These are phyloP conservation scores for Tricholoma hemisulphureum DNA, from an alignment of 768 basidiomycete genomes.

Conservation along the genomic window DNA sequence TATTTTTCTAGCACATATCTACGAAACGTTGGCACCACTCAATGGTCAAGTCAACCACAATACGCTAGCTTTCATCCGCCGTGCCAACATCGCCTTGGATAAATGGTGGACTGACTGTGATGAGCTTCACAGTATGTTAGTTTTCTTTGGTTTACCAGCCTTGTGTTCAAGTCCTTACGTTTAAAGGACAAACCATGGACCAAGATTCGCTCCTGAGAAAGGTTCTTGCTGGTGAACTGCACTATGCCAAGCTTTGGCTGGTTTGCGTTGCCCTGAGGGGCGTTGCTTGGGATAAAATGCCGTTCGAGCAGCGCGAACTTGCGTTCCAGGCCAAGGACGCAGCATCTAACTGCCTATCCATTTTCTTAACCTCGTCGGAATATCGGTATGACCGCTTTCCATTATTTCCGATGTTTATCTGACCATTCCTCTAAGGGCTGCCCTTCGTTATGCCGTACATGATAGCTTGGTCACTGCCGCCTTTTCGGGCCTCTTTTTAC, in stretches of 20 bases:
- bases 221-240: conserved; percentile 83
- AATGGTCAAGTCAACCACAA: conserved; percentile 85
- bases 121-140: conserved; percentile 67
- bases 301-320: conserved; percentile 90
- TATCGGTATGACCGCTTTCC: conserved; percentile 56
- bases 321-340: conserved; percentile 96
- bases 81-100: conserved; percentile 82
- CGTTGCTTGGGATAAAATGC: conserved; percentile 94
- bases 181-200: conserved; percentile 71
- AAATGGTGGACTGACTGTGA: conserved; percentile 93
- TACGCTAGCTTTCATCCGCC: conserved; percentile 82
- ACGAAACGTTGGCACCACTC: conserved; percentile 82
- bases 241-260: conserved; percentile 94
- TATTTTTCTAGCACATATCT: conserved; percentile 73
- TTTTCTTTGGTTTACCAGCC: neutral
- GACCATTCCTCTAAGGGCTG: conserved; percentile 50
- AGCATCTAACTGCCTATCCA: conserved; percentile 79
- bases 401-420: neutral
- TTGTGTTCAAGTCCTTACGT: conserved; percentile 7
- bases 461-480: conserved; percentile 90
- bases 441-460: conserved; percentile 90
- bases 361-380: conserved; percentile 77
- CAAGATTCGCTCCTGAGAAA: conserved; percentile 84
- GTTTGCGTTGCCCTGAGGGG: conserved; percentile 91
- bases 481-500: conserved; percentile 86